Evolutionary conservation across 1,284 basidiomycete species (phyloP).

Genomic region (Fistulina hepatica): DNA sequence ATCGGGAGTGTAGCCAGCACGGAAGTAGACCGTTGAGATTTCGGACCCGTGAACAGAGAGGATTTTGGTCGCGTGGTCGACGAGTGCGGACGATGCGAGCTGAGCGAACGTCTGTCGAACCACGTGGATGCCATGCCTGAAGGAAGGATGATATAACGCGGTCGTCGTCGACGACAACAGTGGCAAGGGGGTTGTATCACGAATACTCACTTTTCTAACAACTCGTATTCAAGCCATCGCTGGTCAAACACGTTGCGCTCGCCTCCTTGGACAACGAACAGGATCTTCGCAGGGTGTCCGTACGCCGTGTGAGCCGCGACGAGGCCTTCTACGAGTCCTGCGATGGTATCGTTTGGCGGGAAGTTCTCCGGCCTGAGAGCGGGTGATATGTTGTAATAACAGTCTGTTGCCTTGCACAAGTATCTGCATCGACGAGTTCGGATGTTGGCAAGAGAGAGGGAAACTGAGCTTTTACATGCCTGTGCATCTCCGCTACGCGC

Average conservation of each 20-base stretch:
- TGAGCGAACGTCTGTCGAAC: constrained; percentile 70
- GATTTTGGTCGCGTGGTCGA: constrained; percentile 30
- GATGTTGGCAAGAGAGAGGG: constrained; percentile 4
- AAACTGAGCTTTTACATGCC: constrained; percentile 30
- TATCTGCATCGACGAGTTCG: constrained; percentile 57
- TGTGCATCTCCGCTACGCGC: constrained; percentile 65
- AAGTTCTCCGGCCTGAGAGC: constrained; percentile 47
- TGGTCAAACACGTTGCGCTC: constrained; percentile 99
- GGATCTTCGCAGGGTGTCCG: constrained; percentile 46
- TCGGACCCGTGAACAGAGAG: constrained; percentile 36
- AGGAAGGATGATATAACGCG: no score
- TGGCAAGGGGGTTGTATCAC: constrained; percentile 1
- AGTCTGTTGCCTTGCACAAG: constrained; percentile 49
- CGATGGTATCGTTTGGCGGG: constrained; percentile 66
- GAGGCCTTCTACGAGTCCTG: constrained; percentile 66
- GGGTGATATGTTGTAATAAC: constrained; percentile 54
- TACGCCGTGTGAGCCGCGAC: constrained; percentile 76
- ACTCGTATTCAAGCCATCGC: constrained; percentile 76
- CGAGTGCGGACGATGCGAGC: constrained; percentile 39
- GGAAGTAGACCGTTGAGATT: constrained; percentile 81
- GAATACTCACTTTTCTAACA: constrained; percentile 56
- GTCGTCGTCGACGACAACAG: no score
- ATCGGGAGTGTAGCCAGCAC: constrained; percentile 77
- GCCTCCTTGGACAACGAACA: constrained; percentile 83
- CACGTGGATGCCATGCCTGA: constrained; percentile 61